Percentiles rank a stretch among this genome's conserved stretches.
These are phyloP conservation scores for Fusarium penzigii DNA, from an alignment of 2,329 filamentous ascomycete species.

Conservation along the genomic window DNA sequence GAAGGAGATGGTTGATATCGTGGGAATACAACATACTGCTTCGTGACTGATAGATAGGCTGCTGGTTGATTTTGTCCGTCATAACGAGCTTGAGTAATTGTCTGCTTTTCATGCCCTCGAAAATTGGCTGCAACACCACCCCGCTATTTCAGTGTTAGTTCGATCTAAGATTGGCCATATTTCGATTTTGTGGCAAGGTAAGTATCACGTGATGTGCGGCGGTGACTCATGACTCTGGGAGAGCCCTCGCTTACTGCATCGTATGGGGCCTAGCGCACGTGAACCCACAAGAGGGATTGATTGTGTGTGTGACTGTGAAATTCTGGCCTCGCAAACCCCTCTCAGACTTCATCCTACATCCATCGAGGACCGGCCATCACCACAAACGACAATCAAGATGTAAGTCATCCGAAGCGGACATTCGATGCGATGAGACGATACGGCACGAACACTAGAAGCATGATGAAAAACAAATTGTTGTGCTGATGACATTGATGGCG, in stretches of 20 bases:
- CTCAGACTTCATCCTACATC: slow-evolving; percentile 39
- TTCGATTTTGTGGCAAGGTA: slow-evolving; percentile 4
- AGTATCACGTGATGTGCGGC: slow-evolving; percentile 25
- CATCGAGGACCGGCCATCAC: slow-evolving; percentile 45
- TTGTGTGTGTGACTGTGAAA: slow-evolving; percentile 39
- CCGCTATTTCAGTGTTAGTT: background rate
- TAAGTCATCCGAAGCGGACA: slow-evolving; percentile 36
- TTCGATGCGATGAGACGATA: slow-evolving; percentile 13
- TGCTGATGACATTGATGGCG: slow-evolving; percentile 21
- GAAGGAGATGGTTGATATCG: no score
- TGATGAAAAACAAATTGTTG: slow-evolving; percentile 6
- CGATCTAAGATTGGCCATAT: background rate
- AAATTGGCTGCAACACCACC: no score
- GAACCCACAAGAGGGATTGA: slow-evolving; percentile 42
- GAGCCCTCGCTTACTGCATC: slow-evolving; percentile 44
- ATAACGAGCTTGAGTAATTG: no score
- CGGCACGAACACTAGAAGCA: slow-evolving; percentile 13
- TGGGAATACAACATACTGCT: no score
- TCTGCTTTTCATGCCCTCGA: no score
- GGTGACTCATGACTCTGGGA: slow-evolving; percentile 33
- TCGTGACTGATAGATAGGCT: no score
- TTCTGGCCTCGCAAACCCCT: slow-evolving; percentile 43
- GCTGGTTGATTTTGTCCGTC: no score
- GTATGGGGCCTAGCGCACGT: slow-evolving; percentile 37
- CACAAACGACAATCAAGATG: slow-evolving; percentile 47